Percentiles rank a stretch among this genome's conserved stretches.
Evolutionary conservation across 305 asterid species (phyloP).

Genomic region (Plantago coronopus): DNA sequence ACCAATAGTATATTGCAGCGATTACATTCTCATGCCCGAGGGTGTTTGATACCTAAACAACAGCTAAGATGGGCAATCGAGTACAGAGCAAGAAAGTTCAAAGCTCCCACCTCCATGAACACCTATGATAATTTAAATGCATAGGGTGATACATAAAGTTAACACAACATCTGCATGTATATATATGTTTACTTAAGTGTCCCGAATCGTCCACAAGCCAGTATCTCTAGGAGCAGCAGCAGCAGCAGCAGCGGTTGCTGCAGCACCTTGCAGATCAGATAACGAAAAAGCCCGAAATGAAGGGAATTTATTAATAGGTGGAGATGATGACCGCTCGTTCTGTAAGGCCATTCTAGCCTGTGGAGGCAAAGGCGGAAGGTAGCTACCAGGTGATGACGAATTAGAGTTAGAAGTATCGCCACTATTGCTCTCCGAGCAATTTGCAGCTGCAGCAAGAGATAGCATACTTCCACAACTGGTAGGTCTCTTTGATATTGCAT

Average conservation of each 20-base stretch:
- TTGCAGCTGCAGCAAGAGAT: constrained; percentile 44
- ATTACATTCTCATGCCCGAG: constrained; percentile 23
- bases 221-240: background rate
- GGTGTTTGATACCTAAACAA: constrained; percentile 15
- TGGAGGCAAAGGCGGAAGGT: constrained; percentile 81
- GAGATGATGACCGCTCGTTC: constrained; percentile 28
- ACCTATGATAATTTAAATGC: constrained; percentile 29
- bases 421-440: constrained; percentile 42
- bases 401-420: constrained; percentile 48
- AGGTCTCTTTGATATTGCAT: constrained; percentile 48
- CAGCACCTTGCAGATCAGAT: constrained; percentile 56
- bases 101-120: constrained; percentile 52
- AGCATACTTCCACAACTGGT: constrained; percentile 46
- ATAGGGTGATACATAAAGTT: constrained; percentile 35
- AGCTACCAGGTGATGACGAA: constrained; percentile 40
- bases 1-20: constrained; percentile 18
- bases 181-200: constrained; percentile 21
- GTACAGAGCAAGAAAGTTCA: constrained; percentile 23
- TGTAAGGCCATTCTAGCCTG: constrained; percentile 37
- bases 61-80: constrained; percentile 23
- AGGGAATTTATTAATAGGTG: constrained; percentile 40
- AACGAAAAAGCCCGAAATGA: constrained; percentile 53
- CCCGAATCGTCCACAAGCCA: constrained; percentile 20
- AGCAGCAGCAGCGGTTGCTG: constrained; percentile 24
- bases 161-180: constrained; percentile 19